Conservation (phyloP, 257 asterid species). For the Anisodus acutangulus region DNA sequence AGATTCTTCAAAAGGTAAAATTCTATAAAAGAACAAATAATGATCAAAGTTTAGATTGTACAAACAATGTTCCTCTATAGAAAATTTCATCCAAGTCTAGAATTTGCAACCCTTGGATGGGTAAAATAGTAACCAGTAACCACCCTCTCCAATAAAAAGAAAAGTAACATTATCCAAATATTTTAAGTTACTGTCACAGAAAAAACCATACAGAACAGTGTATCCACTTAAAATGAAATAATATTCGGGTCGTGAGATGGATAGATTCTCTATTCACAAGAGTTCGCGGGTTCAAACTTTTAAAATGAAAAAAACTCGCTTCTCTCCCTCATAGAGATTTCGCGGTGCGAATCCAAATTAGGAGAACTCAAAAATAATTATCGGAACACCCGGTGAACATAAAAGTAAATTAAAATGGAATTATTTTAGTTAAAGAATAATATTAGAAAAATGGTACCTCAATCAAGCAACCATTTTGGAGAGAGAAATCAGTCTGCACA, state of each 20-base stretch:
- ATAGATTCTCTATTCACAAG: no score
- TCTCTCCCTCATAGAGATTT: no score
- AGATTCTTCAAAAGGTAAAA: neutral
- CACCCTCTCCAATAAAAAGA: neutral
- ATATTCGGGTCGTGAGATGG: no score
- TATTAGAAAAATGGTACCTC: slow-evolving; percentile 57
- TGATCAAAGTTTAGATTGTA: neutral
- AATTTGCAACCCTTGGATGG: neutral
- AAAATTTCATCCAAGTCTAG: neutral
- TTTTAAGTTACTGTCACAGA: neutral
- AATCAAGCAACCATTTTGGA: slow-evolving; percentile 49
- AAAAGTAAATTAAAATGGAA: neutral
- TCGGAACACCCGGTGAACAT: no score
- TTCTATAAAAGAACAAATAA: no score
- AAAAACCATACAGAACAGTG: neutral
- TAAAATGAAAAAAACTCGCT: no score
- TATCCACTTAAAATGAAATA: neutral
- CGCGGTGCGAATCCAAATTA: no score
- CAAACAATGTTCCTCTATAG: neutral
- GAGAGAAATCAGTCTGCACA: slow-evolving; percentile 50
- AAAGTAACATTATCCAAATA: neutral
- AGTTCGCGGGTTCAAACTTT: no score
- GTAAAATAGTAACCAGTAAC: neutral
- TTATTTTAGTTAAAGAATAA: neutral
- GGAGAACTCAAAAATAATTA: no score